These are phyloP conservation scores for Trichoderma gracile DNA, from an alignment of 2,329 filamentous ascomycete genomes.

Conservation along the genomic window DNA sequence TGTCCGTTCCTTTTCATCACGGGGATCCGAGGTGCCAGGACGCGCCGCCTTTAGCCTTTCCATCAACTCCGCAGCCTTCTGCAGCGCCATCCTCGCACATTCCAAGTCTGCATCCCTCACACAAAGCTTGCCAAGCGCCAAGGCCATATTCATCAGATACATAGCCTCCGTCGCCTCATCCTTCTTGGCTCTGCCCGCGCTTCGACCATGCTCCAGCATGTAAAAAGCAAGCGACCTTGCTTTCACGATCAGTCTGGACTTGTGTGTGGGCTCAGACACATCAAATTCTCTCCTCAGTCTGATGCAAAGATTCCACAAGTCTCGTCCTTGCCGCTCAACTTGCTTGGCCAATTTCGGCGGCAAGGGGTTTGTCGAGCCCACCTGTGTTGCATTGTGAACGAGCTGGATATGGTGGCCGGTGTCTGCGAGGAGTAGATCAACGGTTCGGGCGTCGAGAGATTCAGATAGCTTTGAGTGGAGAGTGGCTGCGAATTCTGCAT, in stretches of 20 bases:
- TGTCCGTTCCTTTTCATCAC: conserved; percentile 23
- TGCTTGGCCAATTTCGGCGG: conserved; percentile 35
- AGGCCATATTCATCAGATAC: conserved; percentile 64
- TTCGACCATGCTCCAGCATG: conserved; percentile 61
- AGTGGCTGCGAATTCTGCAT: conserved; percentile 35
- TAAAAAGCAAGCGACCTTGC: conserved; percentile 63
- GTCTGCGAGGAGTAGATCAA: conserved; percentile 43
- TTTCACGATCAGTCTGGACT: conserved; percentile 40
- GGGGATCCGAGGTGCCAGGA: background rate
- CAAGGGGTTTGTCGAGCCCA: background rate
- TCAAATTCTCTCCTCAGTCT: conserved; percentile 44
- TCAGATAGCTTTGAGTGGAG: conserved; percentile 33
- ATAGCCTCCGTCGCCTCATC: conserved; percentile 44
- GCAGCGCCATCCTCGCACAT: conserved; percentile 61
- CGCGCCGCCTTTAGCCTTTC: conserved; percentile 29
- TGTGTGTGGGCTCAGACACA: conserved; percentile 29
- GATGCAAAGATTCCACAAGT: conserved; percentile 68
- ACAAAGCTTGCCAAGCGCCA: conserved; percentile 61
- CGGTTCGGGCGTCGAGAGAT: conserved; percentile 38
- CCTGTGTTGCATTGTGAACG: conserved; percentile 27
- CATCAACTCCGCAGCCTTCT: conserved; percentile 61
- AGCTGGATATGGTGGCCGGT: conserved; percentile 35
- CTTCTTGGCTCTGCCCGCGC: conserved; percentile 33
- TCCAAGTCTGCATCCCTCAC: conserved; percentile 56
- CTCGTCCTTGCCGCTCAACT: conserved; percentile 58